Evolutionary conservation across 2,329 filamentous ascomycete species (phyloP).

Genomic region (Xylariaceae sp.): DNA sequence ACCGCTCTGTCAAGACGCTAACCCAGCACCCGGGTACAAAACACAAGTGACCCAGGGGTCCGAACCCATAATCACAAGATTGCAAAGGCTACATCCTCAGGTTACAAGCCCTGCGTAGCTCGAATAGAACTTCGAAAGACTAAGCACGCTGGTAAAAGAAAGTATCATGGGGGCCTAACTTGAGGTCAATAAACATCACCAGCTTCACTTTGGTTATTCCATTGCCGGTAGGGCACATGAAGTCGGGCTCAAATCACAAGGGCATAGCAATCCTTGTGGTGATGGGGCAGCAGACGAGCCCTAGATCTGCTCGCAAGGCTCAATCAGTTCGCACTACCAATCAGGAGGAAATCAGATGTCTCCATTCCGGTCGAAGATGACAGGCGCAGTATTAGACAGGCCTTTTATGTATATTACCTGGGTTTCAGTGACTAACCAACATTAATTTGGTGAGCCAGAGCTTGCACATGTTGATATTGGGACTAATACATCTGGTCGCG

Average conservation of each 20-base stretch:
- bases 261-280: conserved; percentile 18
- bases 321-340: conserved; percentile 18
- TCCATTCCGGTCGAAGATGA: conserved; percentile 7
- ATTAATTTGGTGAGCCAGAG: conserved; percentile 15
- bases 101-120: conserved; percentile 8
- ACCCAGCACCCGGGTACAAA: background rate
- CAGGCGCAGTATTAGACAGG: conserved; percentile 27
- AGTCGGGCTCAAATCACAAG: conserved; percentile 8
- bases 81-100: conserved; percentile 3
- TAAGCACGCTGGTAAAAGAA: conserved; percentile 1
- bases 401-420: conserved; percentile 27
- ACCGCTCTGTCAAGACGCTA: conserved; percentile 8
- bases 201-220: conserved; percentile 15
- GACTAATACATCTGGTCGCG: conserved; percentile 7
- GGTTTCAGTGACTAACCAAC: conserved; percentile 21
- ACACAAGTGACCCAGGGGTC: background rate
- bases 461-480: conserved; percentile 2
- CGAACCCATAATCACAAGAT: background rate
- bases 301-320: conserved; percentile 13
- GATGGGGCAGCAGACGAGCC: conserved; percentile 12
- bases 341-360: conserved; percentile 18
- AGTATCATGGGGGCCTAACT: conserved; percentile 2
- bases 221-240: conserved; percentile 14
- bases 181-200: conserved; percentile 3
- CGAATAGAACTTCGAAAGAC: conserved; percentile 1